A percentile compares a stretch with the other conserved stretches of the same genome.
Evolutionary conservation across 2,329 filamentous ascomycete genomes (phyloP).

Genomic region (Aureobasidium mangrovei): DNA sequence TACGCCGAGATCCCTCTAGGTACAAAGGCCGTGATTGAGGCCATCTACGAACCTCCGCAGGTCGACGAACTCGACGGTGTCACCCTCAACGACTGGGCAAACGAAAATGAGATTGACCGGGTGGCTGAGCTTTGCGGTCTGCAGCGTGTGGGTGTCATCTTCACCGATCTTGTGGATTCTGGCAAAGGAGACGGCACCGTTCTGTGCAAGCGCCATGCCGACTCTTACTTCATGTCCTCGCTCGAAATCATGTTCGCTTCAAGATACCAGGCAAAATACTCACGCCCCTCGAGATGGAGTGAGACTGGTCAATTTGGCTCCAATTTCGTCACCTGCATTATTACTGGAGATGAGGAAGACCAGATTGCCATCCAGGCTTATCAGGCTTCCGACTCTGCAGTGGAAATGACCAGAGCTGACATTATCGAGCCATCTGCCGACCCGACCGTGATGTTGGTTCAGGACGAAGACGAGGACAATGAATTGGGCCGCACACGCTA

Average conservation of each 20-base stretch:
- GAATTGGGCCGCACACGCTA: constrained; percentile 64
- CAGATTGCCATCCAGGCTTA: constrained; percentile 86
- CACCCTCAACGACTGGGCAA: constrained; percentile 74
- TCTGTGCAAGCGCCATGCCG: constrained; percentile 88
- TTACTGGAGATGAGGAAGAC: constrained; percentile 85
- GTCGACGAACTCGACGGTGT: constrained; percentile 82
- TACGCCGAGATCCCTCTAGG: constrained; percentile 90
- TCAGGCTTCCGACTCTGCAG: constrained; percentile 88
- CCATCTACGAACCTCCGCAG: constrained; percentile 94
- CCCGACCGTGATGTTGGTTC: constrained; percentile 87
- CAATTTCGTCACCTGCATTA: constrained; percentile 91
- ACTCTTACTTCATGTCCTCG: constrained; percentile 90
- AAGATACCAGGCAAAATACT: constrained; percentile 76
- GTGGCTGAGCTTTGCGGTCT: constrained; percentile 76
- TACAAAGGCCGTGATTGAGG: constrained; percentile 90
- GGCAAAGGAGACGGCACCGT: constrained; percentile 76
- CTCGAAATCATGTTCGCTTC: constrained; percentile 86
- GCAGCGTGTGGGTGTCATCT: constrained; percentile 84
- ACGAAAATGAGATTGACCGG: constrained; percentile 71
- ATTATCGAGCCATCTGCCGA: constrained; percentile 93
- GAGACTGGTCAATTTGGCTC: constrained; percentile 90
- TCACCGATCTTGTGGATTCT: constrained; percentile 72
- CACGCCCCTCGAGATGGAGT: constrained; percentile 92
- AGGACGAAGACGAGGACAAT: constrained; percentile 80
- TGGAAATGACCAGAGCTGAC: constrained; percentile 93